phyloP scores from a whole-genome alignment of 1,139 yeast genomes.

The Debaryomyces robertsiae region DNA sequence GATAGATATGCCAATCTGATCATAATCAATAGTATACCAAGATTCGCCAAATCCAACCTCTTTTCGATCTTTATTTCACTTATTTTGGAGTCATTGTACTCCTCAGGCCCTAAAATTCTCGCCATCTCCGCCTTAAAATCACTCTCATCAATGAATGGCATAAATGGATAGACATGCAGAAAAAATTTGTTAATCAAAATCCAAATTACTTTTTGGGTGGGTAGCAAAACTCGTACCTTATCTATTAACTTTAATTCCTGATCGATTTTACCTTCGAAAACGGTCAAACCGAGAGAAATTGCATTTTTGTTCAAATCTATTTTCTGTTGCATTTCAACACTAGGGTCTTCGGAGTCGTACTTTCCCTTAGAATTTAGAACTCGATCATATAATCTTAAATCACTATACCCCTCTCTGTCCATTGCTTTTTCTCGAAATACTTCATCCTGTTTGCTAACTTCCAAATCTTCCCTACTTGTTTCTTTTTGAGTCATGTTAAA shows the following conservation, averaged over 20 bases:
- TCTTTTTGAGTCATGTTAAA: conserved; percentile 1
- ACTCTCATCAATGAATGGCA: conserved; percentile 46
- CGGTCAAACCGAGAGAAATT: conserved; percentile 25
- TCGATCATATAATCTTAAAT: conserved; percentile 27
- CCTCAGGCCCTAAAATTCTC: conserved; percentile 27
- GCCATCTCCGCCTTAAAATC: conserved; percentile 20
- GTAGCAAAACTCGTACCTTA: conserved; percentile 31
- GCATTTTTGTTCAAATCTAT: conserved; percentile 21
- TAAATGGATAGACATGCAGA: conserved; percentile 38
- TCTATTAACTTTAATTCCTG: conserved; percentile 25
- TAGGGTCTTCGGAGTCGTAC: conserved; percentile 4
- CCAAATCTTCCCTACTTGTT: not conserved
- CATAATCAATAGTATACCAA: conserved; percentile 46
- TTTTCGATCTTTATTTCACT: conserved; percentile 30
- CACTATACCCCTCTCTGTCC: conserved; percentile 33
- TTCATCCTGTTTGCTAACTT: conserved; percentile 17
- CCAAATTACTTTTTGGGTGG: conserved; percentile 44
- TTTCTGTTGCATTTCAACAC: conserved; percentile 8
- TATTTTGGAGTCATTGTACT: conserved; percentile 20
- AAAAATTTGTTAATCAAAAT: conserved; percentile 42
- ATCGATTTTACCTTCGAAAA: conserved; percentile 25
- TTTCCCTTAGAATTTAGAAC: conserved; percentile 5
- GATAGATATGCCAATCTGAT: conserved; percentile 45
- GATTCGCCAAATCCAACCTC: conserved; percentile 48
- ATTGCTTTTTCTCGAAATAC: conserved; percentile 29